Evolutionary conservation across 257 asterid species (phyloP).

Genomic region (Lantana camara): DNA sequence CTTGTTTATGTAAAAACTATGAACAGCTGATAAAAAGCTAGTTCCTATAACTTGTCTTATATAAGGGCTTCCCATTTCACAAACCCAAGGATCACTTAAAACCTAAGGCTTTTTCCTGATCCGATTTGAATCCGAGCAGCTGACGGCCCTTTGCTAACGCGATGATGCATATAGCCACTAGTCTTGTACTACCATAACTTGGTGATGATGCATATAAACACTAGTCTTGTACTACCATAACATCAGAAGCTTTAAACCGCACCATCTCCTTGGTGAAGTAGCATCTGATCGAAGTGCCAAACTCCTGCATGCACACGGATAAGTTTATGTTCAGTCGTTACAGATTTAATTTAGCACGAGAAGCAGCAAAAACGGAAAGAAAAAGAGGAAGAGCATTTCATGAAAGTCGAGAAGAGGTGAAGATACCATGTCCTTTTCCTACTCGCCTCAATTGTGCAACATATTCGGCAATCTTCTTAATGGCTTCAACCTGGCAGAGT

Average conservation of each 20-base stretch:
- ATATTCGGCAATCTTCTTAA: slow-evolving; percentile 72
- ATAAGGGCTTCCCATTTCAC: too few species aligned
- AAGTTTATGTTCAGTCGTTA: background rate
- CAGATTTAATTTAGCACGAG: background rate
- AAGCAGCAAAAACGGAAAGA: too few species aligned
- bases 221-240: background rate
- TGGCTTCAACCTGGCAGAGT: slow-evolving; percentile 60
- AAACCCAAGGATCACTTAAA: too few species aligned
- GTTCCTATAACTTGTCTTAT: too few species aligned
- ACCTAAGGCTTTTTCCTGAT: too few species aligned
- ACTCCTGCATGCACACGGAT: slow-evolving; percentile 39
- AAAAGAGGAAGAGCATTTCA: background rate
- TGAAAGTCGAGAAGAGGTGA: background rate
- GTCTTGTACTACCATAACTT: too few species aligned
- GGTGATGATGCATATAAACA: background rate
- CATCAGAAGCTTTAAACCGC: slow-evolving; percentile 11
- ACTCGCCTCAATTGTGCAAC: slow-evolving; percentile 82
- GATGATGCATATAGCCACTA: too few species aligned
- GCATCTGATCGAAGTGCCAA: slow-evolving; percentile 59
- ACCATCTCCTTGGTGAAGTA: slow-evolving; percentile 37
- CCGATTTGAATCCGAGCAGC: too few species aligned
- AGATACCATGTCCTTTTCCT: slow-evolving; percentile 88
- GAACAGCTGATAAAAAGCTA: too few species aligned
- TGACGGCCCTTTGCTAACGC: too few species aligned
- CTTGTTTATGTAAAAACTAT: too few species aligned